Evolutionary conservation across 441 rosid genomes (phyloP), one percentile per base, ranked within the genome.

Genomic region (Oxalis stricta): DNA sequence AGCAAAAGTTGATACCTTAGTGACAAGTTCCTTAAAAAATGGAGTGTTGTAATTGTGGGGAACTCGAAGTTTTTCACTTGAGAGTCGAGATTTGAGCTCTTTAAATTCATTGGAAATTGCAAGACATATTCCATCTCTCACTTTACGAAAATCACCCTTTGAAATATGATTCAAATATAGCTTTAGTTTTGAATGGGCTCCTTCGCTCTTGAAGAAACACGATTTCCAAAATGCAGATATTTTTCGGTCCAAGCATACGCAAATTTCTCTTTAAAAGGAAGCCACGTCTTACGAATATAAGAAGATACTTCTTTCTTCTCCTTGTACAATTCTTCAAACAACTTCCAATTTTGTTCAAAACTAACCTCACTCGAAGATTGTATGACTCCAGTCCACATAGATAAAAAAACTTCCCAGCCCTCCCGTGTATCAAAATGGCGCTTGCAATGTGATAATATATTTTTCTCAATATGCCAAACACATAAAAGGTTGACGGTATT

Each of bases 401-500:
- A 28, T 9, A 49, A 5, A 39, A 49, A 49, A 7, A 2, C 8
- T 2, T 38, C 10, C 37, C 46, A 49, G n/a, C 30, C 31, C 2
- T 26, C 28, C 5, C 26, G 3, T 8, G 1, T 5, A 2, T 48
- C 24, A 37, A 48, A 48, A 11, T 23, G 26, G 0, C 9, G 1
- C 41, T 48, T 48, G 17, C 22, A 36, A 17, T 23, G 14, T 36
- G 33, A 13, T 1, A 48, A 3, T 4, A 48, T 28, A 26, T 36
- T 37, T 26, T 48, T 48, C 28, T 36, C 33, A 10, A 48, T 48
- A 10, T 48, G 53, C 35, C 53, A 37, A 4, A 36, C 3, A 18
- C 44, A 48, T n/a, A 48, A 38, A n/a, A 48, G 28, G 24, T 21
- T 48, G 3, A 10, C 10, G 4, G 26, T 15, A 2, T 5, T 10